Evolutionary conservation across 164 flowering plant genomes (phyloP).

Genomic region (Litsea cubeba): DNA sequence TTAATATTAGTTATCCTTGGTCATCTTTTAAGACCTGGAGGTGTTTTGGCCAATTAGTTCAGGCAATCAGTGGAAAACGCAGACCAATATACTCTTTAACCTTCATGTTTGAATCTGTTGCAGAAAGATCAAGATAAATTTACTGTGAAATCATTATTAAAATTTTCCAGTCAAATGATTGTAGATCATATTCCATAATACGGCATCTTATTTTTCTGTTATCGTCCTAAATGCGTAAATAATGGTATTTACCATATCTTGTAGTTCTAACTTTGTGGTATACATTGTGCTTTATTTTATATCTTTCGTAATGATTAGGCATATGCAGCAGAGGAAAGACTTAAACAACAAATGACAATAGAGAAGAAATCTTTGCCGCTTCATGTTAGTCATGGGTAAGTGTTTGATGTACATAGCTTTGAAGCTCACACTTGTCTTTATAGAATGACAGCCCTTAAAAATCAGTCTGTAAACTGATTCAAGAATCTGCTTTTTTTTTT

Average conservation of each 20-base stretch:
- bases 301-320: conserved; percentile 37
- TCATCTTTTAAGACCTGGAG: neutral
- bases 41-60: neutral
- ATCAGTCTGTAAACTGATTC: neutral
- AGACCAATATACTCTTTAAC: neutral
- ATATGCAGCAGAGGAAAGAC: conserved; percentile 62
- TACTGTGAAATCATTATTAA: neutral
- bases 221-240: too few relatives aligned
- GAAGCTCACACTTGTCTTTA: neutral
- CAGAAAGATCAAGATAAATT: neutral
- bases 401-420: conserved; percentile 2
- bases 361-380: conserved; percentile 60
- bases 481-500: neutral
- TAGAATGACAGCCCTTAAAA: neutral
- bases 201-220: neutral
- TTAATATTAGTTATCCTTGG: neutral
- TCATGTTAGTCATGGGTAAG: conserved; percentile 75
- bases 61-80: neutral
- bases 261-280: neutral
- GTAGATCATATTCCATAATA: neutral
- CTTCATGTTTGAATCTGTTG: neutral
- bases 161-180: neutral
- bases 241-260: neutral
- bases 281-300: neutral
- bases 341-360: conserved; percentile 55